Conservation (phyloP, 495 filamentous ascomycete species). For the Entonaema liquescens region DNA sequence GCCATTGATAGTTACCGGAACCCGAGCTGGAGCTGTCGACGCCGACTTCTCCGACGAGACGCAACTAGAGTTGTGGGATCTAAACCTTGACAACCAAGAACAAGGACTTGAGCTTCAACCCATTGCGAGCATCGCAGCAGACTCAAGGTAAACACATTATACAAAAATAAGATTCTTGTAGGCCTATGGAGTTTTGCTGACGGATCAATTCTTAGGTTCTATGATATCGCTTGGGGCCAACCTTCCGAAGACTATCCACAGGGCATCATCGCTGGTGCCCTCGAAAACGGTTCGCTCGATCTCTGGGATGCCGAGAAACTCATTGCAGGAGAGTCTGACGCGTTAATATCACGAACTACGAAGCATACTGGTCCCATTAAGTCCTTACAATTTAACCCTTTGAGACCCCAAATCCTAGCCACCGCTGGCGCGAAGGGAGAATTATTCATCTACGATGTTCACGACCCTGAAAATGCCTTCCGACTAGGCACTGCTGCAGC, state of each 20-base stretch:
- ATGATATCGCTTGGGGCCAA: slow-evolving; percentile 93
- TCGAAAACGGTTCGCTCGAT: slow-evolving; percentile 96
- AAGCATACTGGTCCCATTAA: slow-evolving; percentile 96
- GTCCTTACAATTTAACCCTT: slow-evolving; percentile 97
- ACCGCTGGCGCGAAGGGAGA: slow-evolving; percentile 95
- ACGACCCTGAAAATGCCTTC: slow-evolving; percentile 86
- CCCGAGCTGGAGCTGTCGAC: slow-evolving; percentile 91
- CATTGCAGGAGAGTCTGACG: slow-evolving; percentile 71
- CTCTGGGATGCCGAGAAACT: slow-evolving; percentile 95
- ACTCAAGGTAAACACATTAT: slow-evolving; percentile 75
- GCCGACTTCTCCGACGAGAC: slow-evolving; percentile 98
- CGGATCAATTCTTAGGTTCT: slow-evolving; percentile 69
- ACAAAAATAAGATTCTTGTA: not conserved
- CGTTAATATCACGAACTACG: slow-evolving; percentile 84
- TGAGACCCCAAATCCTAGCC: slow-evolving; percentile 87
- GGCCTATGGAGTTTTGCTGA: slow-evolving; percentile 31
- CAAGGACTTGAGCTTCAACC: slow-evolving; percentile 85
- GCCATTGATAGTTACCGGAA: slow-evolving; percentile 93
- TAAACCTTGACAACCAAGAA: slow-evolving; percentile 76
- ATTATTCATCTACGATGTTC: slow-evolving; percentile 93
- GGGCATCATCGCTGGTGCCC: slow-evolving; percentile 91
- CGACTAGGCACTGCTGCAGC: slow-evolving; percentile 87
- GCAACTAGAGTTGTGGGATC: slow-evolving; percentile 95
- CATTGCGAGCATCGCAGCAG: slow-evolving; percentile 80
- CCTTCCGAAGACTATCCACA: slow-evolving; percentile 76